Evolutionary conservation across 2,329 filamentous ascomycete species (phyloP), one percentile per base, ranked within the genome.

Genomic region (Penicillium verrucosum): DNA sequence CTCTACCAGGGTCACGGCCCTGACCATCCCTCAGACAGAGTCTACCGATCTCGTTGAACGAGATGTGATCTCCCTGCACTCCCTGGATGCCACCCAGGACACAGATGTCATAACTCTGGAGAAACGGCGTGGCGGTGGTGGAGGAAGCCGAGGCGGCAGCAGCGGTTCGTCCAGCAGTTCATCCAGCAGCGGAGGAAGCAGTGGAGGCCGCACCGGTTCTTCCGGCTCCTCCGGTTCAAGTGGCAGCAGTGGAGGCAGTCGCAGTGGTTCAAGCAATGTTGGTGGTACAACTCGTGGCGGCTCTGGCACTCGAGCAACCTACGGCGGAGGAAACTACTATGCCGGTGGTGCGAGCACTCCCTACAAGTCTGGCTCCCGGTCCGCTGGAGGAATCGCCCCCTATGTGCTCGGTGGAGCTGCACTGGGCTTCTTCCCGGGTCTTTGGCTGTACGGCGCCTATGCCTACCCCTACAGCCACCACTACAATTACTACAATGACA

Each of bases 371-470:
- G 81, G 80, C 11, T 49, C 56, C 0, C 65, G 67, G 6, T 80
- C 81, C 6, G 74, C 78, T 0, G 70, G 72, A n/a, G 81, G 82
- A 9, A 70, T 86, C 32, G 53, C 73, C 1, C 81, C 81, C 2
- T 76, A 76, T 59, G 66, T 84, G 12, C 70, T 84, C n/a, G 74
- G 74, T 5, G 71, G 76, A 5, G 76, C 76, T n/a, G 76, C 71
- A 9, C 65, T 81, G 57, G 65, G 72, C 1, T 71, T 82, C 55
- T 77, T 84, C 68, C 80, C 80, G 0, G 82, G 80, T 1, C 54
- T 82, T 14, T 86, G 82, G 80, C 73, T 84, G 0, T 83, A 79
- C 64, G 78, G 78, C 41, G 80, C 76, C 4, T 86, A 83, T 59
- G 77, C 78, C 2, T 87, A 87, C 67, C 70, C 77, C 3, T 85